phyloP scores from a whole-genome alignment of 2,329 filamentous ascomycete genomes.

The Aureobasidium sp. region DNA sequence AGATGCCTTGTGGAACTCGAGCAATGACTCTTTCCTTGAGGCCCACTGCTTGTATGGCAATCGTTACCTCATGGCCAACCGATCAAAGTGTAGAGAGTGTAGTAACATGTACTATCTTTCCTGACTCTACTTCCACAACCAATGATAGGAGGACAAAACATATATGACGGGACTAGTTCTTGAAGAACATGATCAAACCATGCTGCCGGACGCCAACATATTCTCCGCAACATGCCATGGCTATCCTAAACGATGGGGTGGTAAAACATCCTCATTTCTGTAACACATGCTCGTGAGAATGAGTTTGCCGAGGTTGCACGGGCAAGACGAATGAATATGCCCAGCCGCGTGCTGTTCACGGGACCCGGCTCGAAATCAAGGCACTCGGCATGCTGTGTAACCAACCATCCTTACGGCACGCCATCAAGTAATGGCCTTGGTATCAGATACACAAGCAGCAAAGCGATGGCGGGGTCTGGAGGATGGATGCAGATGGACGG shows the following conservation, averaged over 20 bases:
- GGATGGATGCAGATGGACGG: neutral
- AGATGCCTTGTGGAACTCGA: neutral
- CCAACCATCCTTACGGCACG: neutral
- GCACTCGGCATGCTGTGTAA: neutral
- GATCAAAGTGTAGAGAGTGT: too few species aligned
- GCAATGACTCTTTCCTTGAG: too few species aligned
- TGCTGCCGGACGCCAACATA: neutral
- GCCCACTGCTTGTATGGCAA: too few species aligned
- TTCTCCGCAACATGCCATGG: neutral
- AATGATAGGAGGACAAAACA: too few species aligned
- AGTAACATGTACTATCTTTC: too few species aligned
- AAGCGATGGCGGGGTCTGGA: neutral
- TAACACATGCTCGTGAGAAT: neutral
- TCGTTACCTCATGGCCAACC: too few species aligned
- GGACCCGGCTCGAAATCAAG: neutral
- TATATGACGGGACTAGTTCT: too few species aligned
- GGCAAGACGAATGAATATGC: neutral
- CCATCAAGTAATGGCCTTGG: neutral
- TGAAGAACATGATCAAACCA: neutral
- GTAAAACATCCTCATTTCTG: neutral
- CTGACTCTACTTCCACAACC: too few species aligned
- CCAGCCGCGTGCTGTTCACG: neutral
- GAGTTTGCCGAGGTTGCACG: neutral
- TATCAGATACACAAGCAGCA: neutral
- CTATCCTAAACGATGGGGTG: neutral